These are phyloP conservation scores for Naegleria gruberi DNA, from an alignment of 208 protist species.

Conservation along the genomic window DNA sequence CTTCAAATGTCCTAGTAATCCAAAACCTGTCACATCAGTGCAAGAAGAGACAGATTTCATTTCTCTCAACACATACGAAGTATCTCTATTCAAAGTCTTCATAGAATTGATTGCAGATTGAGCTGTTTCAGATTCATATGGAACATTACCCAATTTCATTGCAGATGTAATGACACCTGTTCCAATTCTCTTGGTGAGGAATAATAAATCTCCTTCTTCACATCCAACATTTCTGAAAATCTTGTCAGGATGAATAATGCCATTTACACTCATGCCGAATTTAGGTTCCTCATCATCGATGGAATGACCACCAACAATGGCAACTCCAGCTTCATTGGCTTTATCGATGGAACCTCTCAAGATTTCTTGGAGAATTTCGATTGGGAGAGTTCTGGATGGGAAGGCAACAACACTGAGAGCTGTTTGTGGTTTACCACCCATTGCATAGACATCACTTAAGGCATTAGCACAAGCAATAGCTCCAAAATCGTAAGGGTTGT, in stretches of 20 bases:
- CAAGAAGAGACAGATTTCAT: constrained; percentile 35
- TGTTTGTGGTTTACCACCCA: constrained; percentile 43
- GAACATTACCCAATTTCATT: constrained; percentile 17
- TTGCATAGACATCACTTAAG: constrained; percentile 57
- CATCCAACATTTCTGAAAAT: constrained; percentile 36
- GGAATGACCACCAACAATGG: constrained; percentile 38
- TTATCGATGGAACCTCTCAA: constrained; percentile 15
- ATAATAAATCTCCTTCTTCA: constrained; percentile 45
- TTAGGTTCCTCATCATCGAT: constrained; percentile 41
- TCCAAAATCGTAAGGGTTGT: constrained; percentile 53
- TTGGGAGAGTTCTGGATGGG: constrained; percentile 24
- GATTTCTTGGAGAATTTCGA: background rate
- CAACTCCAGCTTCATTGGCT: constrained; percentile 30
- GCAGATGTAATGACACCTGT: constrained; percentile 40
- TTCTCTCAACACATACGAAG: background rate
- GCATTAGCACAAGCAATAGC: constrained; percentile 57
- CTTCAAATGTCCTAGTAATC: constrained; percentile 50
- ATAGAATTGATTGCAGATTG: background rate
- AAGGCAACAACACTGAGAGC: constrained; percentile 43
- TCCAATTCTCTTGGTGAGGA: constrained; percentile 61
- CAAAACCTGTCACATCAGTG: constrained; percentile 66
- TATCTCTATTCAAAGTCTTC: background rate
- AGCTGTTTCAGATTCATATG: too few species aligned
- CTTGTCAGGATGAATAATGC: constrained; percentile 27
- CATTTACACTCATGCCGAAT: constrained; percentile 40